Conservation (phyloP, 805 yeast species). For the Maudiozyma saulgeensis region DNA sequence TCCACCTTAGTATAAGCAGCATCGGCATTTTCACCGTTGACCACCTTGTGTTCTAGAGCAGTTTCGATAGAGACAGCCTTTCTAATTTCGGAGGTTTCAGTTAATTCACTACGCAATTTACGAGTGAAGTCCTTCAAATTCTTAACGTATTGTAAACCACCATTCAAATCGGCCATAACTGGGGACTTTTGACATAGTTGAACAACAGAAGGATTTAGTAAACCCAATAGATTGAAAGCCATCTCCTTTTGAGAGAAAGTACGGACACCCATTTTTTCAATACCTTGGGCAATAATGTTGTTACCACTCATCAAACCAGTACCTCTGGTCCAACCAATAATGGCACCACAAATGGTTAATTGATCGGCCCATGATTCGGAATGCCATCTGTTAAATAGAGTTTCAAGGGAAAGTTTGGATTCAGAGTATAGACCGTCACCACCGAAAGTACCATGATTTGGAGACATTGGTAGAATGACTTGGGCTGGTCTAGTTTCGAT, state of each 20-base stretch:
- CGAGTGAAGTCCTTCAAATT: conserved; percentile 83
- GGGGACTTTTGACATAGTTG: conserved; percentile 87
- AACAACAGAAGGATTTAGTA: conserved; percentile 77
- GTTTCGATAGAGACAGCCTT: conserved; percentile 92
- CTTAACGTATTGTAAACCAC: conserved; percentile 92
- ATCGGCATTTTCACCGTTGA: conserved; percentile 82
- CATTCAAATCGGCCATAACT: conserved; percentile 95
- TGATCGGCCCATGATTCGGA: conserved; percentile 95
- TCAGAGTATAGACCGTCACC: conserved; percentile 97
- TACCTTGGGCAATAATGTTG: conserved; percentile 95
- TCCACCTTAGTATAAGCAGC: conserved; percentile 68
- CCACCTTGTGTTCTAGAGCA: conserved; percentile 71
- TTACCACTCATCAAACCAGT: conserved; percentile 97
- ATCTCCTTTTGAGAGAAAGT: conserved; percentile 98
- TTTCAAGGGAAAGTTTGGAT: conserved; percentile 90
- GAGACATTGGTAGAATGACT: conserved; percentile 91
- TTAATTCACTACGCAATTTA: conserved; percentile 59
- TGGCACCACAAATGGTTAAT: conserved; percentile 94
- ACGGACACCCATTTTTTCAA: conserved; percentile 91
- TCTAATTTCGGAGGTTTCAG: conserved; percentile 83
- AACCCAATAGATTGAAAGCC: conserved; percentile 97
- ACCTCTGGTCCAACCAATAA: conserved; percentile 99
- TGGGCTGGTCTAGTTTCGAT: conserved; percentile 97
- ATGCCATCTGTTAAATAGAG: conserved; percentile 96
- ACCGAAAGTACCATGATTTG: conserved; percentile 98